These are phyloP conservation scores for Hypoxylon subgilvum DNA, from an alignment of 495 filamentous ascomycete species.

Conservation along the genomic window DNA sequence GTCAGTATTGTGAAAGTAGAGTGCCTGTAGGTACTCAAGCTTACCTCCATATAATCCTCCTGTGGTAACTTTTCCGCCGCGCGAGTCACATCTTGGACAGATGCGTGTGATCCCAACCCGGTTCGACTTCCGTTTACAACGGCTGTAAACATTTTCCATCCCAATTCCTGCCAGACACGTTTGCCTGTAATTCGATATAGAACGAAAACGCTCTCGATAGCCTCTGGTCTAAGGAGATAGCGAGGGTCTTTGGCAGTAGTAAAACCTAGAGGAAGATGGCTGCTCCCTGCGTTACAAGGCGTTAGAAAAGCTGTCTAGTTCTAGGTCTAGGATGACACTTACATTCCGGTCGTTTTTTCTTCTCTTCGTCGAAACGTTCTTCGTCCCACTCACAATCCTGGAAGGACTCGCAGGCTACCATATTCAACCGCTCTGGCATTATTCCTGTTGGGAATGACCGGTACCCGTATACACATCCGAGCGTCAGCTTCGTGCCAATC, in stretches of 20 bases:
- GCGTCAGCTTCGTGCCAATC: conserved; percentile 74
- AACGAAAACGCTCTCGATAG: conserved; percentile 40
- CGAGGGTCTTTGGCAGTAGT: conserved; percentile 49
- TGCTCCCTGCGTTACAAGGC: conserved; percentile 24
- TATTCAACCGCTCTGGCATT: conserved; percentile 78
- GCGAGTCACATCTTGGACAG: conserved; percentile 63
- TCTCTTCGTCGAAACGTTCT: conserved; percentile 54
- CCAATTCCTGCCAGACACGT: conserved; percentile 63
- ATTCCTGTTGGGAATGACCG: conserved; percentile 76
- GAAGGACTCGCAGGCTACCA: conserved; percentile 68
- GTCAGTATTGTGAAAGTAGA: conserved; percentile 28
- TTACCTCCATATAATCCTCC: conserved; percentile 56
- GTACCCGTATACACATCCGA: conserved; percentile 89
- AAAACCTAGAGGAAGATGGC: conserved; percentile 44
- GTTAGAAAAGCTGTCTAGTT: no score
- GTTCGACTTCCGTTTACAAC: conserved; percentile 67
- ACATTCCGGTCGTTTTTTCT: conserved; percentile 35
- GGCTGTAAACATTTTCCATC: conserved; percentile 76
- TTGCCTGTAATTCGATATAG: conserved; percentile 75
- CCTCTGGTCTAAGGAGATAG: conserved; percentile 63
- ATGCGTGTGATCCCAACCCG: conserved; percentile 64
- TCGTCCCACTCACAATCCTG: conserved; percentile 75
- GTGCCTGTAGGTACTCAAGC: neutral
- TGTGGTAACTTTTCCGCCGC: conserved; percentile 32
- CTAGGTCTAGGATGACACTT: neutral